A percentile compares a stretch with the other conserved stretches of the same genome.
Conservation (phyloP, 1,284 basidiomycete genomes). For the Fomitiporia mediterranea region DNA sequence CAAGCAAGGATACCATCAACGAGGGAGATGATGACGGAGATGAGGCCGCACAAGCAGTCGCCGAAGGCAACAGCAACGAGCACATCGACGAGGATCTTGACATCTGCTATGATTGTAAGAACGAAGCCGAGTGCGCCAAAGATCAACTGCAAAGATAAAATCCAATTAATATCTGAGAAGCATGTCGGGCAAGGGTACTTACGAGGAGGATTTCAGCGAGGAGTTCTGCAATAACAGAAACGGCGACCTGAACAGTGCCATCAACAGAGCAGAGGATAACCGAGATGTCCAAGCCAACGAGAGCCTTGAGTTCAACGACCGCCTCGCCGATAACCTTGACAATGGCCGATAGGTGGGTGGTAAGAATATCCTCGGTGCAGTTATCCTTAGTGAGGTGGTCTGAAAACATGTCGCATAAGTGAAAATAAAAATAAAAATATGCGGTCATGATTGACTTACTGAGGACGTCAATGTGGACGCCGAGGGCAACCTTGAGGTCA, state of each 20-base stretch:
- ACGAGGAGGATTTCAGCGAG: constrained; percentile 17
- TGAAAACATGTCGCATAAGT: too few relatives aligned
- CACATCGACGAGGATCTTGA: constrained; percentile 11
- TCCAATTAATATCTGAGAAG: background rate
- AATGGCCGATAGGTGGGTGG: constrained; percentile 12
- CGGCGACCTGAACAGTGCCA: constrained; percentile 10
- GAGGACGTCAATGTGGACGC: constrained; percentile 1
- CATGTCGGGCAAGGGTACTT: background rate
- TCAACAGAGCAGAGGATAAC: constrained; percentile 16
- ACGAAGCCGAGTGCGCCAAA: constrained; percentile 16
- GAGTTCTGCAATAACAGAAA: constrained; percentile 17
- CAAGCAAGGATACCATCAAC: constrained; percentile 12
- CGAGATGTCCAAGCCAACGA: constrained; percentile 13
- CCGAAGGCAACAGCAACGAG: constrained; percentile 14
- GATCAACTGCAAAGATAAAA: constrained; percentile 8
- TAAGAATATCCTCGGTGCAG: constrained; percentile 11
- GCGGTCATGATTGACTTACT: too few relatives aligned
- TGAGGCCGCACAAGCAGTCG: constrained; percentile 17
- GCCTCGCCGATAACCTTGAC: constrained; percentile 12
- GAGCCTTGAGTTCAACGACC: constrained; percentile 17
- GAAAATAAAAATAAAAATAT: too few relatives aligned
- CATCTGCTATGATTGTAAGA: constrained; percentile 11
- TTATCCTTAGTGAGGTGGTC: constrained; percentile 9
- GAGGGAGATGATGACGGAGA: constrained; percentile 7
- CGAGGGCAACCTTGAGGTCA: constrained; percentile 12